A percentile compares a stretch with the other conserved stretches of the same genome.
Conservation (phyloP, 371 early-diverging fungal genomes). For the Cokeromyces recurvatus region DNA sequence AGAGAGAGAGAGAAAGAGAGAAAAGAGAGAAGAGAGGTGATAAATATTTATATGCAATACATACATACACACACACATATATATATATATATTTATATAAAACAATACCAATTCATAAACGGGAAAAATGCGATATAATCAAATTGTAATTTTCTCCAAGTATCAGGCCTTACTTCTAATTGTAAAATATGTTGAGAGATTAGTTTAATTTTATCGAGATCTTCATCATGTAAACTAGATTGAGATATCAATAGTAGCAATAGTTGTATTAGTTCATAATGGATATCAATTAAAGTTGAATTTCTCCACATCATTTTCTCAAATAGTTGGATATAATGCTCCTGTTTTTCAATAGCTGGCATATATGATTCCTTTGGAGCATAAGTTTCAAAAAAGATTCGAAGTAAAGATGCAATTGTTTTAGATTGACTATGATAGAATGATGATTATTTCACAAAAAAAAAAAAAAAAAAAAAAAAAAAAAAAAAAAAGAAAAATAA, state of each 20-base stretch:
- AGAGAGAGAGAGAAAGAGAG: too few species aligned
- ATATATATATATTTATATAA: too few species aligned
- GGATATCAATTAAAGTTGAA: conserved; percentile 21
- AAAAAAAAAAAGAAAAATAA: too few species aligned
- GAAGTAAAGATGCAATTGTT: too few species aligned
- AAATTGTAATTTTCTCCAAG: conserved; percentile 68
- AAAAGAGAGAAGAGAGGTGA: too few species aligned
- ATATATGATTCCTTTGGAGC: neutral
- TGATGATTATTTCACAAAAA: neutral
- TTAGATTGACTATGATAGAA: too few species aligned
- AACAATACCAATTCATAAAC: conserved; percentile 49
- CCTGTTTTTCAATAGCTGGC: neutral
- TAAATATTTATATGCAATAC: too few species aligned
- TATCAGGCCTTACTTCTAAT: conserved; percentile 55
- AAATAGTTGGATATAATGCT: conserved; percentile 3
- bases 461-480: neutral
- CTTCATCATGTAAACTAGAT: too few species aligned
- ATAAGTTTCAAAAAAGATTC: neutral
- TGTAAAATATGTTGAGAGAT: conserved; percentile 45
- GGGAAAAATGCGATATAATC: conserved; percentile 56
- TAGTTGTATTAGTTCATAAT: conserved; percentile 16
- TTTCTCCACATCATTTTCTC: conserved; percentile 29
- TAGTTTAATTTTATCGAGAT: neutral
- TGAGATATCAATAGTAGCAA: too few species aligned
- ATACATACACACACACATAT: too few species aligned